A percentile compares a stretch with the other conserved stretches of the same genome.
These are phyloP conservation scores for Aspergillus novofumigatus DNA, from an alignment of 2,329 filamentous ascomycete genomes.

Conservation along the genomic window DNA sequence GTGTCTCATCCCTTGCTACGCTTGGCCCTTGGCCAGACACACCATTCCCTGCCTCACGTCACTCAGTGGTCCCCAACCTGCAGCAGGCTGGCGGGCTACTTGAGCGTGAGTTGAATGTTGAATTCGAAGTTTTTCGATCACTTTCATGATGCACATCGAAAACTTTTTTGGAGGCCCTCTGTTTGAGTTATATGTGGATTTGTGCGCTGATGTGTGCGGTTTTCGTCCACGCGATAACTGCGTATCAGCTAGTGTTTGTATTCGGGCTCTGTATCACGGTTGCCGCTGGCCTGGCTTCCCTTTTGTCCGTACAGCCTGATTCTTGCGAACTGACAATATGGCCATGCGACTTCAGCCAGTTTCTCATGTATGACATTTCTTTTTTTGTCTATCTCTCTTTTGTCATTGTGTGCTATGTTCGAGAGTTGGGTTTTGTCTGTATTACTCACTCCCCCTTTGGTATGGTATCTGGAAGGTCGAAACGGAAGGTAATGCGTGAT, in stretches of 20 bases:
- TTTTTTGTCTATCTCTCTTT: constrained; percentile 4
- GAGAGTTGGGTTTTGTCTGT: constrained; percentile 12
- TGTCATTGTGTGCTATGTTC: constrained; percentile 16
- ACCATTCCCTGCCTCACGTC: background rate
- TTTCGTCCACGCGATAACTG: background rate
- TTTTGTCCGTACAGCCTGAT: background rate
- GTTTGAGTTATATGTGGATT: background rate
- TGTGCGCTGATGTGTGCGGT: background rate
- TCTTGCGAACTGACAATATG: background rate
- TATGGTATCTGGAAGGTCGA: constrained; percentile 6
- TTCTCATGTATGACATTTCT: constrained; percentile 5
- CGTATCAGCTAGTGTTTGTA: background rate
- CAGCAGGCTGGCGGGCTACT: background rate
- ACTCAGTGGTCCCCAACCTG: background rate
- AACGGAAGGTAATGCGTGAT: constrained; percentile 7
- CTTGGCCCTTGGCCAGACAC: background rate
- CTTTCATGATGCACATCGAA: background rate
- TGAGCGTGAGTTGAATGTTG: background rate
- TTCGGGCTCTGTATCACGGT: constrained; percentile 4
- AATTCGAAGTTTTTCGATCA: background rate
- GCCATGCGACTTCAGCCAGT: background rate
- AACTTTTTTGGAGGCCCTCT: background rate
- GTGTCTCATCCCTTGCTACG: background rate
- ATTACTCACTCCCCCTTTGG: constrained; percentile 10
- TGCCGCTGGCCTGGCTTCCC: constrained; percentile 5